Percentiles rank a stretch among this genome's conserved stretches.
phyloP scores from a whole-genome alignment of 176 grass and related monocot species.

The Hordeum marinum region DNA sequence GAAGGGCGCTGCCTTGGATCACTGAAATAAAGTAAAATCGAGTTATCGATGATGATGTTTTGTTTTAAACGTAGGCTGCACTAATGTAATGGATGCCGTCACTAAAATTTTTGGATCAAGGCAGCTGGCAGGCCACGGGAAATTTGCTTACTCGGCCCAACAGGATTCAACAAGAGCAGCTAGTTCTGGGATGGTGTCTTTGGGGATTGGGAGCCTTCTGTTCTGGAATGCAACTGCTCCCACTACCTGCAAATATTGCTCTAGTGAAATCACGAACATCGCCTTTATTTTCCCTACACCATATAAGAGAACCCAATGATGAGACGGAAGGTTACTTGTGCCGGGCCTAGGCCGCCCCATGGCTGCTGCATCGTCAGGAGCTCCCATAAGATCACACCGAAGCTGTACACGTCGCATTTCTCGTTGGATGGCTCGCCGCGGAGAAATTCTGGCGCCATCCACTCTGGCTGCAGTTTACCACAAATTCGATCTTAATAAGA shows the following conservation, averaged over 20 bases:
- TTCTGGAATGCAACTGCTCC: constrained; percentile 94
- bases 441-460: constrained; percentile 96
- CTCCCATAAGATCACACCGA: constrained; percentile 90
- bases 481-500: not conserved
- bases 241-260: constrained; percentile 53
- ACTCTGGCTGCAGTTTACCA: constrained; percentile 60
- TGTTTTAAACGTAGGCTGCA: not conserved
- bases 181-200: constrained; percentile 44
- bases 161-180: constrained; percentile 84
- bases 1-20: constrained; percentile 80
- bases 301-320: not conserved
- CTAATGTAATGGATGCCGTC: not conserved
- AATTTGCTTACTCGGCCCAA: constrained; percentile 77
- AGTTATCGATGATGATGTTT: not conserved
- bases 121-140: not conserved
- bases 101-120: not conserved
- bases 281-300: not conserved
- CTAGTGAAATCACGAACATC: not conserved
- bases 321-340: constrained; percentile 44
- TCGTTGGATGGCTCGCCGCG: constrained; percentile 86
- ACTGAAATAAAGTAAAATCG: constrained; percentile 22
- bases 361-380: constrained; percentile 93
- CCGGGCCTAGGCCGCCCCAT: constrained; percentile 77
- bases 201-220: constrained; percentile 71
- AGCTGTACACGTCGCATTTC: constrained; percentile 90